Evolutionary conservation across 2,329 filamentous ascomycete species (phyloP).

Genomic region (Aspergillus pseudotamarii): DNA sequence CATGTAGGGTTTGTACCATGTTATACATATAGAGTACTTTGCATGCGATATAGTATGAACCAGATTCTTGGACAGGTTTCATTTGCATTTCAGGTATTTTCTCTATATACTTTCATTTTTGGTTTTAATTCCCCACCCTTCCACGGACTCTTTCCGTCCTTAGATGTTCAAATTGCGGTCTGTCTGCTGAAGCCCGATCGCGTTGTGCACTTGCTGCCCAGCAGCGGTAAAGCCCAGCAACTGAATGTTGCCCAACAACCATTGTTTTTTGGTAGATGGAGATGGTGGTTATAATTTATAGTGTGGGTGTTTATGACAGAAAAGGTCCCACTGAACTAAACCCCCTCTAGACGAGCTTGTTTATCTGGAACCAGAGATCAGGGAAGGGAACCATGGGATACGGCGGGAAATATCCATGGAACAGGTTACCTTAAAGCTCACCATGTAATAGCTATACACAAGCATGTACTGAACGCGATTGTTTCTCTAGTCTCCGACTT

Average conservation of each 20-base stretch:
- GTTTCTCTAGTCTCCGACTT: not conserved
- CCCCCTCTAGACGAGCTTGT: conserved; percentile 9
- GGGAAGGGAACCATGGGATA: conserved; percentile 8
- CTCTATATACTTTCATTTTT: not conserved
- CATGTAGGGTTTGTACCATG: not conserved
- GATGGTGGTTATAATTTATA: not conserved
- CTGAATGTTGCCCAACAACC: conserved; percentile 32
- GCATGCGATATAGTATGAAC: no score
- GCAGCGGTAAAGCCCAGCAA: conserved; percentile 38
- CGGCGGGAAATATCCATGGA: conserved; percentile 10
- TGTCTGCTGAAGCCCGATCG: conserved; percentile 15
- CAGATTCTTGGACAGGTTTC: not conserved
- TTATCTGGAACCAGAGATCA: conserved; percentile 7
- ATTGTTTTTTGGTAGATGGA: conserved; percentile 14
- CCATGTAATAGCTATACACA: not conserved
- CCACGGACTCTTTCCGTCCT: conserved; percentile 1
- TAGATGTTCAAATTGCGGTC: conserved; percentile 22
- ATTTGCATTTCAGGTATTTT: not conserved
- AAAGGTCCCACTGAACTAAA: conserved; percentile 15
- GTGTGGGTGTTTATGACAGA: conserved; percentile 9
- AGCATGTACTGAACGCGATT: not conserved
- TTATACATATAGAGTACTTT: not conserved
- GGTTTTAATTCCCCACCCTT: not conserved
- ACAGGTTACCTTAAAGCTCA: not conserved
- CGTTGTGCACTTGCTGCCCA: conserved; percentile 37